Evolutionary conservation across 1,284 basidiomycete species (phyloP).

Genomic region (Ustilago nuda): DNA sequence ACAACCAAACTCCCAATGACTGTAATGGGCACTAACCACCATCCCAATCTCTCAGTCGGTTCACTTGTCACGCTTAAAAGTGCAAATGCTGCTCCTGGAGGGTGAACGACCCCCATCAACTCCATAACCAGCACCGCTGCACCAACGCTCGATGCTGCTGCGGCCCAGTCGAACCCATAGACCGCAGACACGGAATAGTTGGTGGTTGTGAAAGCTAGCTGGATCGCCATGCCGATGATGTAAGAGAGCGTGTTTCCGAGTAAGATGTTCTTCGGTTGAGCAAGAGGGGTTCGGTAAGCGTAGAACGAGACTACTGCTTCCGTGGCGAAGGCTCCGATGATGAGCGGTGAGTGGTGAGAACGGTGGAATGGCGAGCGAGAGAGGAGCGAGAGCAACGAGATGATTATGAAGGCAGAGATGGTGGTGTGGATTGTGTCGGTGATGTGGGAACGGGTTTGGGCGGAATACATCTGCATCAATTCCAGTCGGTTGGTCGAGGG

Average conservation of each 20-base stretch:
- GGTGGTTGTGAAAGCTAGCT: conserved; percentile 44
- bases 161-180: conserved; percentile 54
- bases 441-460: conserved; percentile 28
- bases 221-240: conserved; percentile 55
- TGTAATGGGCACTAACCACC: conserved; percentile 50
- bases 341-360: conserved; percentile 35
- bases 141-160: conserved; percentile 30
- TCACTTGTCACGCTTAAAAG: conserved; percentile 50
- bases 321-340: conserved; percentile 56
- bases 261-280: conserved; percentile 61
- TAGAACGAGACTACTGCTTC: conserved; percentile 63
- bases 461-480: conserved; percentile 33
- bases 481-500: conserved; percentile 32
- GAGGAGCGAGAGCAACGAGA: conserved; percentile 29
- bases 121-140: conserved; percentile 57
- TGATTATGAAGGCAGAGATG: conserved; percentile 37
- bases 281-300: conserved; percentile 46
- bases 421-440: conserved; percentile 44
- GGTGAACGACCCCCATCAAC: conserved; percentile 58
- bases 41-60: conserved; percentile 31
- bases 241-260: conserved; percentile 57
- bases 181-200: conserved; percentile 45
- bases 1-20: conserved; percentile 44
- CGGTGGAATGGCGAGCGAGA: conserved; percentile 38
- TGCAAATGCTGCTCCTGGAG: conserved; percentile 59